Evolutionary conservation across 768 basidiomycete genomes (phyloP), one percentile per base, ranked within the genome.

Genomic region (Rhodotorula toruloides): DNA sequence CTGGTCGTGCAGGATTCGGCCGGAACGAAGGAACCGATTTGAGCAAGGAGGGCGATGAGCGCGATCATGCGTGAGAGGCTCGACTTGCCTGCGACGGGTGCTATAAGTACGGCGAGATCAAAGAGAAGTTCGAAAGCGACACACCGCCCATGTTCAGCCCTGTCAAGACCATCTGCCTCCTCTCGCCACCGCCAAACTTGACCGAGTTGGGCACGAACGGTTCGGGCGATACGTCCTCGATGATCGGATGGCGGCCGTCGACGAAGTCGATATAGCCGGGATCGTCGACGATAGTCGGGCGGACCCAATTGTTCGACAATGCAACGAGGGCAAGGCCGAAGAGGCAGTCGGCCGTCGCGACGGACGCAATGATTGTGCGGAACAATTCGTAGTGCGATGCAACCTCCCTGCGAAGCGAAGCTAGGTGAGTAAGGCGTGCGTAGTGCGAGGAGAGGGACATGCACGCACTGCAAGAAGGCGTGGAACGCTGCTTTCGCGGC

Each of bases 181-280:
- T 61, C 29, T 73, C 72, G 8, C 65, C 80, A 25, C 79, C 82
- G 13, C 87, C 87, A 75, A 96, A 84, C 2, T 77, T 73, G 25
- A 94, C 77, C 19, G 85, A 83, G 76, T 96, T 97, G 5, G 91
- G 87, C 2, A 97, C 86, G 77, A 90, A 94, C 4, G 91, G 90
- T 67, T 89, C 85, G 2, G 85, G 79, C 44, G 85, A 81, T 29
- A 92, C 78, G 14, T 82, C 82, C 76, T 96, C 93, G 22, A 93
- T 84, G 84, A 98, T 91, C 0, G 94, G 94, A 79, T 99, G 94
- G 17, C 91, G 83, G 0, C 90, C 93, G n/a, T 86, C 84, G 17
- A 82, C 77, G 37, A 97, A 88, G 65, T 89, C 86, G 19, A 97
- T 79, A 32, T 76, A 76, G 54, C 86, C 83, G 10, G 77, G 76